These are phyloP conservation scores for Akanthomyces uredinophilus DNA, from an alignment of 2,329 filamentous ascomycete species.

Conservation along the genomic window DNA sequence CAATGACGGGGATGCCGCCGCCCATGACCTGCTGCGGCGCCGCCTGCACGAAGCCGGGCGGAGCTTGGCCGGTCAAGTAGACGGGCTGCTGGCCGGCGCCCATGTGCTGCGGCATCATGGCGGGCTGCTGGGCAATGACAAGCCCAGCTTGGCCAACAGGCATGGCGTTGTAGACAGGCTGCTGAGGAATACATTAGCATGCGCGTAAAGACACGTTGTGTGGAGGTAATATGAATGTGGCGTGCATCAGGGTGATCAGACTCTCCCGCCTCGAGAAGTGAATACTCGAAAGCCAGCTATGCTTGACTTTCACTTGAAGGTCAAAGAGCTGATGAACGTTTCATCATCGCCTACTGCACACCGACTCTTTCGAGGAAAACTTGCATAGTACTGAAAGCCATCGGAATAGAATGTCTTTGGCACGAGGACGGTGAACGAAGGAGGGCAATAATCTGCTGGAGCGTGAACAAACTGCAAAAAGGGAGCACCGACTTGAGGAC, in stretches of 20 bases:
- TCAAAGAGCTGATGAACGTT: not conserved
- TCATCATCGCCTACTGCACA: not conserved
- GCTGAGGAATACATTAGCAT: conserved; percentile 22
- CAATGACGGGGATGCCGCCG: conserved; percentile 29
- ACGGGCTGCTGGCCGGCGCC: conserved; percentile 25
- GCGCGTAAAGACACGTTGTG: not conserved
- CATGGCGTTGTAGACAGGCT: conserved; percentile 26
- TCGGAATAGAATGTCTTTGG: conserved; percentile 30
- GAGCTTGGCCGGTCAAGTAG: conserved; percentile 24
- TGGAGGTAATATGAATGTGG: not conserved
- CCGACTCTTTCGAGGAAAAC: conserved; percentile 18
- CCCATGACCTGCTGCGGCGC: conserved; percentile 12
- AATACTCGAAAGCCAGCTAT: not conserved
- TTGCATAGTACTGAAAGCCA: conserved; percentile 37
- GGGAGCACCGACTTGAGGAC: conserved; percentile 31
- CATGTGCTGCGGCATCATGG: conserved; percentile 19
- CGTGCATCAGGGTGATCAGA: not conserved
- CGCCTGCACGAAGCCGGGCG: not conserved
- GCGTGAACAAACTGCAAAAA: conserved; percentile 25
- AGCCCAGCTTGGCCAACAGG: conserved; percentile 27
- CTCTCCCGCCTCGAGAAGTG: not conserved
- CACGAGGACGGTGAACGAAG: conserved; percentile 26
- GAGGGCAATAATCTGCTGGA: conserved; percentile 16
- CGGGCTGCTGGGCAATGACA: conserved; percentile 31
- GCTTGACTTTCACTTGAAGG: not conserved